Base-by-base conservation (phyloP, 2,329 filamentous ascomycete species). In the Ophiostoma pallidulum region DNA sequence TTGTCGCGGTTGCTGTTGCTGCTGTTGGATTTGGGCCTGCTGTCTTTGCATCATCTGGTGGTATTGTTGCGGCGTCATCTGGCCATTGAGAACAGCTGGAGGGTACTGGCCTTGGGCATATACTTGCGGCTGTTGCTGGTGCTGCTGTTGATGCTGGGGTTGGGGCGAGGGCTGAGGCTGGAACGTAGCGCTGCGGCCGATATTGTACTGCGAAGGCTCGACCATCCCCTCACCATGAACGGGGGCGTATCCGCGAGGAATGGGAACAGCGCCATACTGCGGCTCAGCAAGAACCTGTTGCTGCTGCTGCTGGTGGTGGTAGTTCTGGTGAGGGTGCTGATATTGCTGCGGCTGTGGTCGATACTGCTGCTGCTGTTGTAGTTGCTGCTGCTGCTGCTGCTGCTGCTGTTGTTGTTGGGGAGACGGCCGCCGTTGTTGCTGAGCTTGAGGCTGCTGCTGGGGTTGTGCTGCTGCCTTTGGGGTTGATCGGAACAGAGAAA, bases 191-290 rank as follows among this genome's bases (percentile, higher is more conserved):
- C 24, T 10, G 10, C 31, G 26, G 22, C 24, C 9, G n/a, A 40
- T 6, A 20, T 32, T 24, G 38, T 65, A 63, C 13, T 57, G 57
- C 2, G 60, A 56, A 1, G 58, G 60, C 3, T 54, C 59, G n/a
- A 57, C 42, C 12, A 49, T 54, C 18, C 62, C 65, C 41, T 67
- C 66, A 24, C 62, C 64, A 40, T 66, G 63, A 4, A 67, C 65
- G 13, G 62, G 53, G 7, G 52, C 48, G 38, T 70, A 69, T 12
- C 60, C 59, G 22, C 51, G 54, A 0, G 67, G 66, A 31, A 68
- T 66, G 1, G 67, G 64, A 1, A 69, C 63, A 12, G 57, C 55
- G 3, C 56, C 64, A 32, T 69, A 69, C 24, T 59, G 58, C 12
- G 60, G 65, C 39, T 66, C 66, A 2, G 37, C 24, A n/a, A n/a